These are phyloP conservation scores for Alternaria gansuensis DNA, from an alignment of 2,329 filamentous ascomycete species.

Conservation along the genomic window DNA sequence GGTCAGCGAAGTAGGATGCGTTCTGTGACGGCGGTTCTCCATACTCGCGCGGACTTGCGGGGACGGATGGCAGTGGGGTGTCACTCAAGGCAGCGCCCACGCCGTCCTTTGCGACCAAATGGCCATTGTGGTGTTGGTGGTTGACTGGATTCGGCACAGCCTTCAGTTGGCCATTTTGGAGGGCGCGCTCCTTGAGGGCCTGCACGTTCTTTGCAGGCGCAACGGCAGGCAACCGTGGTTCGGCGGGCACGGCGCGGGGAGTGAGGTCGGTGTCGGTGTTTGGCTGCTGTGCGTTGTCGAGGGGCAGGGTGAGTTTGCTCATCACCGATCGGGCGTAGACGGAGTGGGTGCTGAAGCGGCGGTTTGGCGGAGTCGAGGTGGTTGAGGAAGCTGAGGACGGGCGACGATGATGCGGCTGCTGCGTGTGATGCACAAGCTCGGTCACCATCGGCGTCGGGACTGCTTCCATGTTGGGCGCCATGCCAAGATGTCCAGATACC, in stretches of 20 bases:
- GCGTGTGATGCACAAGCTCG: conserved; percentile 25
- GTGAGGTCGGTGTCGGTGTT: conserved; percentile 28
- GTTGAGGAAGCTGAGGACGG: conserved; percentile 33
- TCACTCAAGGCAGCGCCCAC: conserved; percentile 67
- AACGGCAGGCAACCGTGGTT: conserved; percentile 21
- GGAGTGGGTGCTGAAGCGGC: conserved; percentile 58
- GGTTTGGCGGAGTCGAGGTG: conserved; percentile 18
- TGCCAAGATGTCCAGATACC: conserved; percentile 17
- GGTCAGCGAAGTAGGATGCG: conserved; percentile 31
- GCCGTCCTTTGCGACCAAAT: conserved; percentile 49
- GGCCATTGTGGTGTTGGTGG: conserved; percentile 28
- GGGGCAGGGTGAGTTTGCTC: conserved; percentile 51
- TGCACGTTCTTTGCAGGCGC: conserved; percentile 36
- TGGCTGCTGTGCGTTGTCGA: conserved; percentile 31
- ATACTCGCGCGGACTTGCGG: conserved; percentile 69
- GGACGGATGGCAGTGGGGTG: conserved; percentile 69
- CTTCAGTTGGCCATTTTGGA: conserved; percentile 45
- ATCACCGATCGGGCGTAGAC: conserved; percentile 61
- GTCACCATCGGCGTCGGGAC: conserved; percentile 29
- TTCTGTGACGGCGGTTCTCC: conserved; percentile 41
- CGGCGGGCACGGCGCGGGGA: conserved; percentile 27
- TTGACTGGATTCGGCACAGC: conserved; percentile 26
- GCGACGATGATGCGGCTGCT: conserved; percentile 25
- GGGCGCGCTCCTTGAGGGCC: conserved; percentile 35
- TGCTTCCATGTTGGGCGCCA: conserved; percentile 25